Percentiles rank a stretch among this genome's conserved stretches.
Evolutionary conservation across 176 grass and related monocot genomes (phyloP).

Genomic region (Triticum urartu): DNA sequence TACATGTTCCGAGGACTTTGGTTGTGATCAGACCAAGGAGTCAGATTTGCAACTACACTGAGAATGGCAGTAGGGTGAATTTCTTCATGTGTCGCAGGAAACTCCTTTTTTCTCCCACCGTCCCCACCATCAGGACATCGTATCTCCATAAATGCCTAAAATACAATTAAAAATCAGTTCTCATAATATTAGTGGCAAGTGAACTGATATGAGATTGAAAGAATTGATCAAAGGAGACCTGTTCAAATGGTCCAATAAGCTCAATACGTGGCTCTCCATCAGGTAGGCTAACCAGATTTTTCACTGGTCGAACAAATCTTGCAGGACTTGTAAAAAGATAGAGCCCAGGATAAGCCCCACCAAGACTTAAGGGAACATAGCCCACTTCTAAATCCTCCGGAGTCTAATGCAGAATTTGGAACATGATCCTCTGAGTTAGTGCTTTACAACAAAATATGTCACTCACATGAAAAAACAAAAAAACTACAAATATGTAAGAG

Average conservation of each 20-base stretch:
- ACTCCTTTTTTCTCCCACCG: slow-evolving; percentile 68
- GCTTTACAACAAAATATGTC: background rate
- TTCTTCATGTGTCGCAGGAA: slow-evolving; percentile 92
- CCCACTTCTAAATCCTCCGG: slow-evolving; percentile 95
- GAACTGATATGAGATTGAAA: slow-evolving; percentile 14
- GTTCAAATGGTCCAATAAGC: slow-evolving; percentile 98
- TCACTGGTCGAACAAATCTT: slow-evolving; percentile 85
- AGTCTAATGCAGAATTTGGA: slow-evolving; percentile 48
- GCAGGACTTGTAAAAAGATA: slow-evolving; percentile 85
- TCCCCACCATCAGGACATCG: slow-evolving; percentile 84
- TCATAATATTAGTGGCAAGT: slow-evolving; percentile 22
- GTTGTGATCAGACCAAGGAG: slow-evolving; percentile 98
- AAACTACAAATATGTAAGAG: background rate
- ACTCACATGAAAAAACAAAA: background rate
- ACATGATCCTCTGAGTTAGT: background rate
- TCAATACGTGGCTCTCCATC: slow-evolving; percentile 62
- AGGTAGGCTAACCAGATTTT: slow-evolving; percentile 49
- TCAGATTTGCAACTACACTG: slow-evolving; percentile 95
- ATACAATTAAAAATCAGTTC: slow-evolving; percentile 18
- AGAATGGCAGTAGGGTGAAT: slow-evolving; percentile 93
- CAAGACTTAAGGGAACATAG: slow-evolving; percentile 78
- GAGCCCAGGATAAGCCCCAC: slow-evolving; percentile 90
- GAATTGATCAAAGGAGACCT: slow-evolving; percentile 40
- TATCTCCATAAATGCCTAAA: slow-evolving; percentile 99
- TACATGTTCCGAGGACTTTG: slow-evolving; percentile 99